Base-by-base conservation (phyloP, 1,284 basidiomycete species). In the Apiotrichum porosum region DNA sequence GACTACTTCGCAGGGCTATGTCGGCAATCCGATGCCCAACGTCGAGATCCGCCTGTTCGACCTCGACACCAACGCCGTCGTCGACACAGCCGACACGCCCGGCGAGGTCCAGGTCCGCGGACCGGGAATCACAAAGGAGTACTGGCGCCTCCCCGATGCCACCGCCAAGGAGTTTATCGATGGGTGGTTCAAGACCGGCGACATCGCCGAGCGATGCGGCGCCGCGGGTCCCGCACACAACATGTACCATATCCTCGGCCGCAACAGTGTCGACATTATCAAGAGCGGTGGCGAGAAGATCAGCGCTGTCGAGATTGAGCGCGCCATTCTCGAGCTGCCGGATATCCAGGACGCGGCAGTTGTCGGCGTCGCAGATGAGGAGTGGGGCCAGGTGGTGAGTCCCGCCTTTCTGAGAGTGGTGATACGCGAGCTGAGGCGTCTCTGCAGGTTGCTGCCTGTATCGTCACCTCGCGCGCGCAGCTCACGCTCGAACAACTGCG, bases 181-280 rank as follows among this genome's bases (percentile, higher is more conserved):
- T 36, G 61, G 65, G 26, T 73, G 69, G 69, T 73, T 73, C 58
- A 70, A 68, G 54, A 68, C 71, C 5, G 71, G 71, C 26, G 71
- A 73, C 46, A 62, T 73, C 28, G 71, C 57, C 3, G 54, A 68
- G 13, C 56, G 56, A 15, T 59, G 60, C 1, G 51, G 54, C 9
- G 57, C 48, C 12, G 15, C 48, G 1, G 49, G 43, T 2, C 37
- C 42, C 22, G 65, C 61, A 13, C 61, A 62, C 28, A 45, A 45
- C 22, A 52, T 52, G 50, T 59, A 57, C 35, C 58, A 56, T 24
- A 62, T 72, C 35, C 54, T 69, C 9, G 69, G 69, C 0, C 48
- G 69, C 9, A 58, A 41, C 19, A 58, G 54, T 19, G 63, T 64
- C 4, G 66, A 68, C 40, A 68, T 68, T 23, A 68, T 68, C 61